Base-by-base conservation (phyloP, 305 asterid genomes). In the Solanum chacoense region DNA sequence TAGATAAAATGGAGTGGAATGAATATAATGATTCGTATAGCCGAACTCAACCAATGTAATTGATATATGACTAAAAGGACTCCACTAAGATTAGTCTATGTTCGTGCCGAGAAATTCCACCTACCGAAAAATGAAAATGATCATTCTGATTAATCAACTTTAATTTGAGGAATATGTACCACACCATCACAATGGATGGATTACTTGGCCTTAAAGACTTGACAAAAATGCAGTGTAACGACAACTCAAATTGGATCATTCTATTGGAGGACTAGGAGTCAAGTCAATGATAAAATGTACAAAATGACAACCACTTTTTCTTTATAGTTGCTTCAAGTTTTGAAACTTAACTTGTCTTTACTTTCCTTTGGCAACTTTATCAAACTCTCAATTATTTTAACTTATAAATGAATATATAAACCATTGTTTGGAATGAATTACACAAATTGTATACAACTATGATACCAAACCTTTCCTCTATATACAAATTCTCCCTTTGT, bases 381-480 rank as follows among this genome's bases (percentile, higher is more conserved):
- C 86, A 83, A 83, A 50, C 72, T 29, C 29, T 83, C 28, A 45
- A 81, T 80, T 29, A 18, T 81, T 81, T 28, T 55, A 18, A 55
- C 67, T 16, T 45, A 45, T 81, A 80, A 26, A 80, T 40, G 85
- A 76, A 76, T 76, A 76, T 76, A 76, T 35, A 35, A 35, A 76
- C 50, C 22, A 42, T 42, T 34, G 29, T 20, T 35, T 76, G 5
- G 34, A 78, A 81, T 81, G 24, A 29, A 81, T 18, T 79, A 29
- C 71, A 45, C 72, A 37, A 81, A 45, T 29, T 81, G 72, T 11
- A 22, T 29, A 45, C 86, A 89, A 74, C 24, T 32, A 69, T 90
- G 16, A 76, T 80, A 32, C 87, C 34, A 45, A 83, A 88, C 89
- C 35, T 88, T 84, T 88, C 88, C 50, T 85, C 83, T 75, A 20